Percentiles rank a stretch among this genome's conserved stretches.
These are phyloP conservation scores for Grosmannia serpens DNA, from an alignment of 2,329 filamentous ascomycete genomes.

Conservation along the genomic window DNA sequence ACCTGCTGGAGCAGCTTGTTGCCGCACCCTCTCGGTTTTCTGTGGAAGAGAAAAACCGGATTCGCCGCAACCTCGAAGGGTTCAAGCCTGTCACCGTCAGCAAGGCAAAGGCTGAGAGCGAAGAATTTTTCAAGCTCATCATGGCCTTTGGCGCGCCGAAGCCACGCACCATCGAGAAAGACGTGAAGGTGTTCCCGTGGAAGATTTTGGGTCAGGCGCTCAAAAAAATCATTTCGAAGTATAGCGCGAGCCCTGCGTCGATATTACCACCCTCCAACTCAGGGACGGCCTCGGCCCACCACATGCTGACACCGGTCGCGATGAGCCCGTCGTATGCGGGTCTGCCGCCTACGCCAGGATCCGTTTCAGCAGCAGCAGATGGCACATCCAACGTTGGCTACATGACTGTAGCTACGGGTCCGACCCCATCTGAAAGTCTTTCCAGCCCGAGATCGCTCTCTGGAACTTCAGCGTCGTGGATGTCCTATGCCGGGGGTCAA, in stretches of 20 bases:
- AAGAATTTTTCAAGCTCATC: conserved; percentile 97
- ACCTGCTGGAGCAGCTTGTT: conserved; percentile 83
- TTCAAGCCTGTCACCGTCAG: conserved; percentile 89
- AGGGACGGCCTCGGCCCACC: conserved; percentile 17
- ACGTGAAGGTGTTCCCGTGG: conserved; percentile 98
- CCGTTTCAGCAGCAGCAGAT: conserved; percentile 22
- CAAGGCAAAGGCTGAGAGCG: conserved; percentile 82
- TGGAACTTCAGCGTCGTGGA: conserved; percentile 35
- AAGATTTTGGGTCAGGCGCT: conserved; percentile 75
- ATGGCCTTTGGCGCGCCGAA: conserved; percentile 96
- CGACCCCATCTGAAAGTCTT: conserved; percentile 35
- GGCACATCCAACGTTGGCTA: conserved; percentile 26
- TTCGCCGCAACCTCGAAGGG: conserved; percentile 87
- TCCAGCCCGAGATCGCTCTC: conserved; percentile 41
- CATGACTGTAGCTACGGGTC: conserved; percentile 22
- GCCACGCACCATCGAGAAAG: conserved; percentile 95
- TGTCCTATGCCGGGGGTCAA: conserved; percentile 8
- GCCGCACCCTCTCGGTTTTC: conserved; percentile 66
- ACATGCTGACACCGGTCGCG: conserved; percentile 28
- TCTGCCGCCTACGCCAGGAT: conserved; percentile 34
- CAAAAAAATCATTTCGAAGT: conserved; percentile 99
- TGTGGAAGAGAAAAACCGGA: conserved; percentile 97
- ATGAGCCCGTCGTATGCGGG: conserved; percentile 27
- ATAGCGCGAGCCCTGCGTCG: conserved; percentile 43
- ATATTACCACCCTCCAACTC: conserved; percentile 19